Evolutionary conservation across 768 basidiomycete species (phyloP).

Genomic region (Fomitopsis serialis): DNA sequence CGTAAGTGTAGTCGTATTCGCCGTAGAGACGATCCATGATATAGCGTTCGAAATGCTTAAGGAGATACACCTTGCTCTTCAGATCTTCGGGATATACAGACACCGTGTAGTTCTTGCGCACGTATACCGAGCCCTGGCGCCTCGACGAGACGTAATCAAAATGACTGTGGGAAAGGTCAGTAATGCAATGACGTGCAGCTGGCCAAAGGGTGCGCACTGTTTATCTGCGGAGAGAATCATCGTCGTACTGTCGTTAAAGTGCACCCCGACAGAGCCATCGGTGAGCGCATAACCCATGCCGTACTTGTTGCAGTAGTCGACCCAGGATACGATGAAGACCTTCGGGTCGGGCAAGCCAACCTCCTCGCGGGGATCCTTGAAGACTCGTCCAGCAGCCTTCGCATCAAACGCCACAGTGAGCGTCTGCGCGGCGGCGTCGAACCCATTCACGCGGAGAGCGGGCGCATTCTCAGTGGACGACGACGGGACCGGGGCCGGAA

Average conservation of each 20-base stretch:
- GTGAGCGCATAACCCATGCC: conserved; percentile 99
- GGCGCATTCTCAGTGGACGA: conserved; percentile 19
- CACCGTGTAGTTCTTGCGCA: conserved; percentile 68
- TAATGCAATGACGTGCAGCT: conserved; percentile 1
- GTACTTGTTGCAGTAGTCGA: conserved; percentile 98
- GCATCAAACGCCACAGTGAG: conserved; percentile 63
- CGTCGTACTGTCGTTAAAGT: conserved; percentile 94
- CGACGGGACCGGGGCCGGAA: conserved; percentile 6
- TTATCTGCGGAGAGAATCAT: conserved; percentile 84
- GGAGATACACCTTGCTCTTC: conserved; percentile 84
- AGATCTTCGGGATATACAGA: conserved; percentile 75
- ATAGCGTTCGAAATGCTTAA: conserved; percentile 92
- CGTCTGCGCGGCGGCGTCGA: conserved; percentile 58
- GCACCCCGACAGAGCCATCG: conserved; percentile 90
- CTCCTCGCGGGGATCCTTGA: conserved; percentile 58
- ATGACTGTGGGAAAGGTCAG: conserved; percentile 44
- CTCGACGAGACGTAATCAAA: conserved; percentile 84
- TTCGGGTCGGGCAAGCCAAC: conserved; percentile 52
- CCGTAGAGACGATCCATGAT: conserved; percentile 88
- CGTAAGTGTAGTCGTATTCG: conserved; percentile 78
- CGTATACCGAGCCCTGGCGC: conserved; percentile 58
- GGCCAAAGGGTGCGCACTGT: conserved; percentile 47
- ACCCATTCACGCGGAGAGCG: conserved; percentile 42
- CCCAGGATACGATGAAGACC: conserved; percentile 97
- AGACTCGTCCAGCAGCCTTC: conserved; percentile 54